Base-by-base conservation (phyloP, 140 eudicot species). In the Anethum foeniculum region DNA sequence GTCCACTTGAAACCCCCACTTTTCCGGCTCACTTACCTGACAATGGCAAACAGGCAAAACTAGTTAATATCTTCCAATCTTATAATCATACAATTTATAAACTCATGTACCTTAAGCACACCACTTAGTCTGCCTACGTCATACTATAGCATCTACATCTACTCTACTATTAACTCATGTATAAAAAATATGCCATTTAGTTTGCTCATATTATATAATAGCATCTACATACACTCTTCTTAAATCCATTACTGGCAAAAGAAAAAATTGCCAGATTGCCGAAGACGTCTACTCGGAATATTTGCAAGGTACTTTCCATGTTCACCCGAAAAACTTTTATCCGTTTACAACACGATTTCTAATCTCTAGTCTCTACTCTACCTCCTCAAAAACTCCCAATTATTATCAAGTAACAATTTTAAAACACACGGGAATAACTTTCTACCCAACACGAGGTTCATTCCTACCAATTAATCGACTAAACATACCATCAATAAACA, bases 1-100 rank as follows among this genome's bases (percentile, higher is more conserved):
- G 81, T 91, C 97, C 62, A 85, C 81, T 56, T 88, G 41, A 85
- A 87, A 89, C 49, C 97, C 97, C 97, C 97, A 95, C 85, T 92
- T 88, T 77, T 89, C 95, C 14, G 99, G 97, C 80, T 90, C 96
- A 82, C 99, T 95, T 81, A 95, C 97, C 99, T 95, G 89, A 85
- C 82, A 86, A 76, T 79, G 74, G 25, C 54, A 85, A 82, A 18
- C 80, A 74, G 81, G 58, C 30, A 43, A 15, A 47, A 67, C n/a
- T 46, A 65, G 51, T 48, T 46, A 43, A 28, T 69, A 44, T 14
- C 75, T 79, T 79, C 44, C 44, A 41, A 14, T 56, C 38, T 15
- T 51, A 15, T 30, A 25, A 44, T 56, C 65, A 38, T 41, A 14
- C 16, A 2, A 51, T 10, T 23, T 43, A 36, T 14, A 71, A 71